Base-by-base conservation (phyloP, 2,329 filamentous ascomycete species). In the Stylonectria norvegica region DNA sequence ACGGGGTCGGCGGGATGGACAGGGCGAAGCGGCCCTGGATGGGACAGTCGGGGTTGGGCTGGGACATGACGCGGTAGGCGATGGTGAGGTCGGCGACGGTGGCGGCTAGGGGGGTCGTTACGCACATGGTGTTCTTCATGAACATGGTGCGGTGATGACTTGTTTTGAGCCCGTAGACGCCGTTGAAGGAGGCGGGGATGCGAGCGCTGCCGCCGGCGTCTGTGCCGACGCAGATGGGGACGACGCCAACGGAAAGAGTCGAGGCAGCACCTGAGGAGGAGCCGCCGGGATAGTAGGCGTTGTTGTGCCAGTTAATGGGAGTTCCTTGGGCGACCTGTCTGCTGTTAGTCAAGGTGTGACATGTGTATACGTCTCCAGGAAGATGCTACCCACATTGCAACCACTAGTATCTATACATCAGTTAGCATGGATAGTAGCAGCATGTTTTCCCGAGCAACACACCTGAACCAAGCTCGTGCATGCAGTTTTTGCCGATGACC, bases 401-500 rank as follows among this genome's bases (percentile, higher is more conserved):
- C 89, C 89, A n/a, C 78, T 89, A 0, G 85, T 88, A 56, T 93
- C 85, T 71, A 30, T n/a, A n/a, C n/a, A n/a, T n/a, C n/a, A n/a
- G n/a, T 5, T 22, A 67, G 14, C 4, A 18, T n/a, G 14, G 15
- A 39, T 10, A 38, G 34, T 32, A 32, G 10, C 30, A 29, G 27
- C 7, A 14, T n/a, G 15, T 29, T 14, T 29, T 29, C 7, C n/a
- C 5, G 27, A 5, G 6, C n/a, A 16, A 78, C 83, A 45, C 45
- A 72, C 70, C 71, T 53, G 86, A 77, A 2, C 88, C 89, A 27
- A 90, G 62, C 65, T 89, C 88, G 62, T 89, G 86, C 85, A 89
- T 93, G 36, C 76, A 83, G 44, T 82, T 78, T 68, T 88, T 90
- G 15, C 83, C 89, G 40, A 90, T 68, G 36, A 89, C 70, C 16